Evolutionary conservation across 1,139 yeast species (phyloP).

Genomic region (Suhomyces chickasaworum): DNA sequence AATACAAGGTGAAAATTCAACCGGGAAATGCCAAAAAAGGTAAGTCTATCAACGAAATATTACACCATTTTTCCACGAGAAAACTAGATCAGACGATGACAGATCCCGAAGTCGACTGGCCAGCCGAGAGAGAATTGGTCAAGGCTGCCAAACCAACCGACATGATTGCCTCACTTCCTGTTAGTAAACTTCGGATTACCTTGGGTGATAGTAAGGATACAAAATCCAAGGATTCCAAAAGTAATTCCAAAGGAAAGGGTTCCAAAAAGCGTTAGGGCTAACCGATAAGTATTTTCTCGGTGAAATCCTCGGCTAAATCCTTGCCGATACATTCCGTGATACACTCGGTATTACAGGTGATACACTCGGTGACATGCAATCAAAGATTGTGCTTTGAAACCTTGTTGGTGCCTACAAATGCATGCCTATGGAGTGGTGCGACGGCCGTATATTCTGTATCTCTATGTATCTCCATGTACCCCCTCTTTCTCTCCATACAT

Average conservation of each 20-base stretch:
- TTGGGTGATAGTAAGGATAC: slow-evolving; percentile 17
- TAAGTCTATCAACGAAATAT: slow-evolving; percentile 71
- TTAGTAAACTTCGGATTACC: slow-evolving; percentile 41
- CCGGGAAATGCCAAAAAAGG: slow-evolving; percentile 92
- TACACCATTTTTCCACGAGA: slow-evolving; percentile 59
- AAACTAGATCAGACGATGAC: slow-evolving; percentile 51
- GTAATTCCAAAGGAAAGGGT: slow-evolving; percentile 1
- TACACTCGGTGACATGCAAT: no score
- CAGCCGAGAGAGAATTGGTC: slow-evolving; percentile 61
- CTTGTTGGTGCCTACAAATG: no score
- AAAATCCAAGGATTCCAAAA: slow-evolving; percentile 3
- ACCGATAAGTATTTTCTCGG: no score
- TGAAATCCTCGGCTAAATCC: no score
- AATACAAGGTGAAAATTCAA: slow-evolving; percentile 81
- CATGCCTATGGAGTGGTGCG: no score
- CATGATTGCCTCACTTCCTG: slow-evolving; percentile 41
- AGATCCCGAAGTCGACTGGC: slow-evolving; percentile 72
- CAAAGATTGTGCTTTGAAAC: no score
- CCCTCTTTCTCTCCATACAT: no score
- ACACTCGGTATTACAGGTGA: no score
- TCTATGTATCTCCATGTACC: no score
- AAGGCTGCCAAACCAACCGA: slow-evolving; percentile 58
- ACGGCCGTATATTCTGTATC: no score
- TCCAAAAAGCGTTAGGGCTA: not conserved
- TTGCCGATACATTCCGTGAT: no score